Conservation (phyloP, 306 rosid species). For the Cucurbita maxima region DNA sequence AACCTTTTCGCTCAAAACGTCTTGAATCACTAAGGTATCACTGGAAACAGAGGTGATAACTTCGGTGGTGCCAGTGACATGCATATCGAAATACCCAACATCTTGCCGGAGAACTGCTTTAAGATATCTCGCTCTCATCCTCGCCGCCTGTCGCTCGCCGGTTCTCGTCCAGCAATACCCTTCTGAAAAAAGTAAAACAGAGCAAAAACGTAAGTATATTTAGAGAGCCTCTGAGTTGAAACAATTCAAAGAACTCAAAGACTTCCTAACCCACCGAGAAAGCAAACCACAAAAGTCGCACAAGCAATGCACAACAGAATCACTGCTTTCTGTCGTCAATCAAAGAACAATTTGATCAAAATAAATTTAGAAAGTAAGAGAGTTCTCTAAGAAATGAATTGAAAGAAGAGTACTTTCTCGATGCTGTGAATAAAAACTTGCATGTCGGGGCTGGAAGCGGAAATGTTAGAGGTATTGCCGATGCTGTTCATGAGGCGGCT, state of each 20-base stretch:
- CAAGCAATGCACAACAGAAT: conserved; percentile 50
- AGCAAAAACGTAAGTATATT: too few relatives aligned
- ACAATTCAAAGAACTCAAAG: too few relatives aligned
- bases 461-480: conserved; percentile 5
- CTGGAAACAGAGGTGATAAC: conserved; percentile 76
- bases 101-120: conserved; percentile 84
- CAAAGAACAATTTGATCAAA: neutral
- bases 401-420: too few relatives aligned
- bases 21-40: conserved; percentile 77
- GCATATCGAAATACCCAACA: conserved; percentile 81
- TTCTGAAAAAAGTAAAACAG: conserved; percentile 19
- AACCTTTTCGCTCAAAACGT: conserved; percentile 84
- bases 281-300: conserved; percentile 54
- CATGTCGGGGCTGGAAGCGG: too few relatives aligned
- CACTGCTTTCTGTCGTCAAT: conserved; percentile 56
- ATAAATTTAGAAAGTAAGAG: too few relatives aligned
- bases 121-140: conserved; percentile 72
- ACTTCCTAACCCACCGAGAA: conserved; percentile 49
- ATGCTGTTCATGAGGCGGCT: conserved; percentile 39
- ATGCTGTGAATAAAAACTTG: too few relatives aligned
- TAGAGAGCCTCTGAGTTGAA: too few relatives aligned
- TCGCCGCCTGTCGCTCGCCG: conserved; percentile 78
- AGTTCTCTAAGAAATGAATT: too few relatives aligned
- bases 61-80: conserved; percentile 81
- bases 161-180: conserved; percentile 99